Base-by-base conservation (phyloP, 2,329 filamentous ascomycete species). In the Diplodia scrobiculata region DNA sequence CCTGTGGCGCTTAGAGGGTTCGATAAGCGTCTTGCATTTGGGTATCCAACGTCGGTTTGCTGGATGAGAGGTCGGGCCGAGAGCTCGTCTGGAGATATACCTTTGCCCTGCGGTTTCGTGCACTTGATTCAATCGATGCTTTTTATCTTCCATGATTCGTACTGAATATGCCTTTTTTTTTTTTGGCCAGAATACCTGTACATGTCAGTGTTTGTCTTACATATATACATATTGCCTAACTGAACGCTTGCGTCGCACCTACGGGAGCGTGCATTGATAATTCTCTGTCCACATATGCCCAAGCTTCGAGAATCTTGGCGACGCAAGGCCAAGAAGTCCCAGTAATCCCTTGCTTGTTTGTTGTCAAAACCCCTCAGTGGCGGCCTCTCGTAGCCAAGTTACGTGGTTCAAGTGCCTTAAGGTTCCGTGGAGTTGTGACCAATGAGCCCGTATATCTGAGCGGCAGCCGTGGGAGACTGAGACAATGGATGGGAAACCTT, bases 81-180 rank as follows among this genome's bases (percentile, higher is more conserved):
- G 32, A 60, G 34, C 21, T 41, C 21, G 47, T 63, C 32, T 63
- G 60, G 54, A 66, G 64, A 66, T 66, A 66, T 51, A 59, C 64
- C 47, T 66, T 60, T 59, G 47, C 47, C 48, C n/a, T 66, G 51
- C 38, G 29, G 63, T 59, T 66, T 59, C 32, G 25, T 50, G 52
- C 53, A 38, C 48, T 58, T 65, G 27, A 50, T 48, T 51, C 41
- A 50, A 66, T 63, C 52, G 34, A 63, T 45, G 48, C 38, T 36
- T 27, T 52, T 63, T 34, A 32, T 63, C 48, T 63, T 50, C n/a
- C 47, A 53, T n/a, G 60, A 41, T 53, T n/a, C 51, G 58, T 45
- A 50, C 45, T 50, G 41, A 29, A 51, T 62, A 62, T 50, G 58
- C 45, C 58, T 13, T n/a, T 17, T 50, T 36, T 13, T n/a, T 17